Base-by-base conservation (phyloP, 768 basidiomycete species). In the Zangia roseola region DNA sequence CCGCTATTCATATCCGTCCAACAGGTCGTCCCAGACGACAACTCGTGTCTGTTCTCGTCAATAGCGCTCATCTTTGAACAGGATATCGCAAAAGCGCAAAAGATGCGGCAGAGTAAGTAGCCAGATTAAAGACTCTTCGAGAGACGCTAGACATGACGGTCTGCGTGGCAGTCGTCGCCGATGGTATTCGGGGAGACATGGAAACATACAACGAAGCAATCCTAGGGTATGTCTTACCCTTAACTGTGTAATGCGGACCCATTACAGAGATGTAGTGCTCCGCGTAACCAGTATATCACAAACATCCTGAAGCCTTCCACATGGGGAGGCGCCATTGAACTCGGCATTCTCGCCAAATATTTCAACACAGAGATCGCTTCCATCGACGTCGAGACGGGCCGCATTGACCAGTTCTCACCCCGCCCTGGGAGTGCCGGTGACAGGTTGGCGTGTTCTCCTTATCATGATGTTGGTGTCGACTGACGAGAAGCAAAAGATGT, bases 291-390 rank as follows among this genome's bases (percentile, higher is more conserved):
- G 42, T 98, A 98, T 68, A 88, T 93, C 53, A 55, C 74, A 6
- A 88, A 88, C 5, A 98, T 98, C 54, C 73, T 83, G 40, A 86
- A 84, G 39, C 82, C 91, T 2, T 71, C 78, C 3, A 81, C 88
- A 1, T 98, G 95, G 95, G 95, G 95, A 42, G 95, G 95, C 14
- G 95, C 95, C 2, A 97, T 98, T 62, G 94, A 94, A 69, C 82
- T 98, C 3, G 74, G 84, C 7, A 82, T 97, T 54, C 83, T 98
- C 51, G 83, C 94, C 3, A 72, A 80, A 8, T 83, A 95, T 67
- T 97, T 84, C 64, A 69, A 71, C 21, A 86, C 89, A 1, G 94
- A 97, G 68, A 95, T 98, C 31, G 82, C 84, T 2, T 91, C 88
- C 53, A 76, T 95, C 48, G 94, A 97, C 63, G 89, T 97, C 52